phyloP scores from a whole-genome alignment of 176 grass and related monocot genomes.

The maize (Zea mays) region Zm-B73-REFERENCE-NAM-5.0 NC_050100.1:212381501-212382000 shows the following conservation, averaged over 20 bases:
- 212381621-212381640: too few relatives aligned
- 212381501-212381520: neutral
- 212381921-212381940: too few relatives aligned
- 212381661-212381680: neutral
- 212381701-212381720: conserved; percentile 8
- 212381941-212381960: too few relatives aligned
- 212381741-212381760: neutral
- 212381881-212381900: too few relatives aligned
- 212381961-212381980: too few relatives aligned
- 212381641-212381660: conserved; percentile 10
- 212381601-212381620: neutral
- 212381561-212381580: conserved; percentile 25
- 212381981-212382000: too few relatives aligned
- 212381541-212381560: conserved; percentile 4
- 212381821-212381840: neutral
- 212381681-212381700: neutral
- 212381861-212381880: too few relatives aligned
- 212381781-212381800: conserved; percentile 2
- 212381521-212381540: conserved; percentile 16
- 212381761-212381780: neutral
- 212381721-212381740: neutral
- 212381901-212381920: too few relatives aligned
- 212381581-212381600: neutral
- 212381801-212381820: too few relatives aligned
- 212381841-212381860: too few relatives aligned